phyloP scores from a whole-genome alignment of 1,284 basidiomycete genomes.

The Takashimella koratensis region DNA sequence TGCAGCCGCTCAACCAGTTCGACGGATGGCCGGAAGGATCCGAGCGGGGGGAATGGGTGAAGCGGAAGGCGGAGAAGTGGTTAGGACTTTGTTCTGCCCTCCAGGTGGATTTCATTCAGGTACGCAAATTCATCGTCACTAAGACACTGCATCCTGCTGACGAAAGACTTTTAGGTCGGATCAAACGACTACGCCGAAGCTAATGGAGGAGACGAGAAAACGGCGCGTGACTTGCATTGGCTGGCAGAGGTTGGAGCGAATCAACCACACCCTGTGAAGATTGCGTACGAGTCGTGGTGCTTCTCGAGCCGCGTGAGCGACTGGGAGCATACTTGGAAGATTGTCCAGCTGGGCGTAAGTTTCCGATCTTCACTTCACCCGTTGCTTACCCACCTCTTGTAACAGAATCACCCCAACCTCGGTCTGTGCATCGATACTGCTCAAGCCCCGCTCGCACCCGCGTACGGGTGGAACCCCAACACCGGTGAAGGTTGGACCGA shows the following conservation, averaged over 20 bases:
- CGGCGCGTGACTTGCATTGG: constrained; percentile 15
- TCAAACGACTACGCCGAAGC: constrained; percentile 19
- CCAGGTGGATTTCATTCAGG: constrained; percentile 6
- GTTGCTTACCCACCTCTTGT: too few species aligned
- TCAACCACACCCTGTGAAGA: constrained; percentile 14
- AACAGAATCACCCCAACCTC: constrained; percentile 13
- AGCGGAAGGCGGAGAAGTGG: constrained; percentile 13
- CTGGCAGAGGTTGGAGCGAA: constrained; percentile 14
- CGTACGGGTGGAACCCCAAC: constrained; percentile 12
- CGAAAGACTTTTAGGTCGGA: constrained; percentile 12
- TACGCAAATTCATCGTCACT: neutral
- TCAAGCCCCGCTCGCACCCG: constrained; percentile 11
- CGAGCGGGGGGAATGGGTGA: constrained; percentile 7
- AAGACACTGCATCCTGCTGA: too few species aligned
- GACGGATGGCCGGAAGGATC: constrained; percentile 12
- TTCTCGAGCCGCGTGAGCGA: constrained; percentile 10
- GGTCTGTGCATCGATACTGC: constrained; percentile 19
- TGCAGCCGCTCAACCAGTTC: constrained; percentile 20
- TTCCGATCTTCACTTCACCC: too few species aligned
- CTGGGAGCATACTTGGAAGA: constrained; percentile 17
- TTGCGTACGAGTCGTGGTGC: constrained; percentile 27
- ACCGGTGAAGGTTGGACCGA: constrained; percentile 8
- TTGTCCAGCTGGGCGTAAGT: constrained; percentile 17
- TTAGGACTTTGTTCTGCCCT: constrained; percentile 9
- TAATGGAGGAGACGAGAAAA: constrained; percentile 4